phyloP scores from a whole-genome alignment of 768 basidiomycete genomes.

The Stropharia rugosoannulata region DNA sequence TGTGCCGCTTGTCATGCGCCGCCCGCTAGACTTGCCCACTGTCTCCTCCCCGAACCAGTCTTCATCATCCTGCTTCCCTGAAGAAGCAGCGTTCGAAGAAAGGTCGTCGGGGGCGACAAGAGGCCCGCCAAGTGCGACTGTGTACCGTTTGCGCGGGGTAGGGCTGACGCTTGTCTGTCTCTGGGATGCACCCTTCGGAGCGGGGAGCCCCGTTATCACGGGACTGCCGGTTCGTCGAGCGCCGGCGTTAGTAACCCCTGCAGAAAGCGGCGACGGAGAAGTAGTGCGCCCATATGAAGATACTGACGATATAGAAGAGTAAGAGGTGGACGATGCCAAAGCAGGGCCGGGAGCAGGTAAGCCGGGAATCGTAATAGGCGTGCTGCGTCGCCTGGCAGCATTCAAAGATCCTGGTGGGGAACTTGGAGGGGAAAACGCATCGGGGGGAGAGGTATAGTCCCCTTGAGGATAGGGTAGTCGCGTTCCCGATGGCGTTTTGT shows the following conservation, averaged over 20 bases:
- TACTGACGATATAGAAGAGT: slow-evolving; percentile 22
- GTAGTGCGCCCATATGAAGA: slow-evolving; percentile 31
- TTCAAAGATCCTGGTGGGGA: slow-evolving; percentile 54
- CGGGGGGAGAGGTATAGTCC: slow-evolving; percentile 72
- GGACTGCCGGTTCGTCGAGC: slow-evolving; percentile 21
- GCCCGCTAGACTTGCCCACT: slow-evolving; percentile 6
- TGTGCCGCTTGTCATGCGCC: background rate
- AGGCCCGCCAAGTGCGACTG: slow-evolving; percentile 79
- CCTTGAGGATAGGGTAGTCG: slow-evolving; percentile 82
- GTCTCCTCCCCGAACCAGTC: slow-evolving; percentile 31
- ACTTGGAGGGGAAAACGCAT: slow-evolving; percentile 41
- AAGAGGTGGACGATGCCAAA: slow-evolving; percentile 16
- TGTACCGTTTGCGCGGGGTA: slow-evolving; percentile 83
- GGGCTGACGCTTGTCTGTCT: slow-evolving; percentile 61
- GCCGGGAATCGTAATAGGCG: slow-evolving; percentile 49
- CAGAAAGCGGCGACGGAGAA: slow-evolving; percentile 18
- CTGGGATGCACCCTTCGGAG: slow-evolving; percentile 35
- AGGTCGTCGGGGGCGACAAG: slow-evolving; percentile 42
- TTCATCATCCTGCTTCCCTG: slow-evolving; percentile 23
- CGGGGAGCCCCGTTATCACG: slow-evolving; percentile 33
- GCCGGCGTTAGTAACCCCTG: slow-evolving; percentile 1
- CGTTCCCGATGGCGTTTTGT: slow-evolving; percentile 42
- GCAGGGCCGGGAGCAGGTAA: slow-evolving; percentile 23
- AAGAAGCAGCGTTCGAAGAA: slow-evolving; percentile 16
- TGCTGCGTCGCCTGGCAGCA: slow-evolving; percentile 42